Percentiles rank a stretch among this genome's conserved stretches.
phyloP scores from a whole-genome alignment of 2,329 filamentous ascomycete genomes.

The Dactylellina parvicollis region DNA sequence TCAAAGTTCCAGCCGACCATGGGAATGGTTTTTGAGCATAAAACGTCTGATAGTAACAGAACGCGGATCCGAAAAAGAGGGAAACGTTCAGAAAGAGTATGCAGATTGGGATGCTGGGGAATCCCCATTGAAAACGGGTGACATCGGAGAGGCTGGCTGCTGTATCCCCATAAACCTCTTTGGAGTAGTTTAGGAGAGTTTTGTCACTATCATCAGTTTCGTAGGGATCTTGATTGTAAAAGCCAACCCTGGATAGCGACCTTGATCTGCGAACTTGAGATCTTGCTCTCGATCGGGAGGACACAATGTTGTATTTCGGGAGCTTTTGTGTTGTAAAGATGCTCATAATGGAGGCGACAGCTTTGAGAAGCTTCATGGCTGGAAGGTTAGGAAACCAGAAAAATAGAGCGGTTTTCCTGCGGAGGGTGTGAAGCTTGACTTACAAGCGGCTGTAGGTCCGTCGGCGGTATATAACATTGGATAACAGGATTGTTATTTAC shows the following conservation, averaged over 20 bases:
- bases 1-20: slow-evolving; percentile 8
- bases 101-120: slow-evolving; percentile 16
- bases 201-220: slow-evolving; percentile 45
- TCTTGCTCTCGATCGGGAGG: background rate
- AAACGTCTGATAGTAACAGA: slow-evolving; percentile 46
- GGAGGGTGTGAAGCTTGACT: too few species aligned
- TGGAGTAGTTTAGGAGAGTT: slow-evolving; percentile 23
- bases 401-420: background rate
- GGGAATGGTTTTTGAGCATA: background rate
- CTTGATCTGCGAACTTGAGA: background rate
- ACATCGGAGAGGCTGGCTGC: too few species aligned
- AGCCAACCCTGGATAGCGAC: background rate
- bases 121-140: background rate
- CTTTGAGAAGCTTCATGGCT: slow-evolving; percentile 3
- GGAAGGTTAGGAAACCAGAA: background rate
- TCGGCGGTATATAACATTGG: slow-evolving; percentile 6
- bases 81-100: slow-evolving; percentile 33
- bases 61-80: slow-evolving; percentile 34
- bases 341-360: slow-evolving; percentile 9
- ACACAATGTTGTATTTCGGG: slow-evolving; percentile 48
- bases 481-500: background rate
- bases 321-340: slow-evolving; percentile 32
- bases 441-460: background rate
- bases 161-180: too few species aligned
- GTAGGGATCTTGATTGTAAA: background rate